These are phyloP conservation scores for Helichrysum umbraculigerum DNA, from an alignment of 129 eudicot species.

Conservation along the genomic window DNA sequence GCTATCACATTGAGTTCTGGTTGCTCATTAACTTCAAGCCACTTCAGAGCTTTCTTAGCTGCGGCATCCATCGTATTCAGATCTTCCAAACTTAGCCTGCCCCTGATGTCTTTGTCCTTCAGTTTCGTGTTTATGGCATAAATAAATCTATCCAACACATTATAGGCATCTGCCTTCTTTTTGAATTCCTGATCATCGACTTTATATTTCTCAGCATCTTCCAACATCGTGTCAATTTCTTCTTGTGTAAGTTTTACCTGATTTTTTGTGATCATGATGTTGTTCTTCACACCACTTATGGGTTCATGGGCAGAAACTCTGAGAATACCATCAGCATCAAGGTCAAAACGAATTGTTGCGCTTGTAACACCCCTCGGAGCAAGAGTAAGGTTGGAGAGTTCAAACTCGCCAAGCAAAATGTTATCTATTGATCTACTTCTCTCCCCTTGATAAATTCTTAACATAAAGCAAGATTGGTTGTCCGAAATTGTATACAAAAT, in stretches of 20 bases:
- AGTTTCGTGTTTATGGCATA: neutral
- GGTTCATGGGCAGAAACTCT: neutral
- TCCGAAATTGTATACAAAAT: neutral
- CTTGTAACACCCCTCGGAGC: neutral
- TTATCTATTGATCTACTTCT: conserved; percentile 10
- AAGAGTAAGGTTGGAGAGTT: neutral
- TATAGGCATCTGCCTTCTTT: neutral
- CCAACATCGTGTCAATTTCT: neutral
- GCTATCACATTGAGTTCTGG: neutral
- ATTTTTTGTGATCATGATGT: neutral
- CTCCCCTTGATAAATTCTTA: conserved; percentile 10
- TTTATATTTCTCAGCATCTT: neutral
- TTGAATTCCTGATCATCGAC: neutral
- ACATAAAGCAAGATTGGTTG: neutral
- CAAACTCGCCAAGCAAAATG: conserved; percentile 9
- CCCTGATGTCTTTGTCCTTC: neutral
- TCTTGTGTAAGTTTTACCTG: neutral
- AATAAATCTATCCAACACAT: neutral
- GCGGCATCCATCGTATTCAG: neutral
- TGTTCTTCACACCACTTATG: neutral
- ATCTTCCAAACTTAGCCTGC: neutral
- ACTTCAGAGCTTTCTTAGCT: neutral
- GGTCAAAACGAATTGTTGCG: neutral
- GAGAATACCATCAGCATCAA: conserved; percentile 12
- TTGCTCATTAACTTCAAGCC: neutral